Evolutionary conservation across 108 stramenopile species (phyloP).

Genomic region (Nitzschia sp.): DNA sequence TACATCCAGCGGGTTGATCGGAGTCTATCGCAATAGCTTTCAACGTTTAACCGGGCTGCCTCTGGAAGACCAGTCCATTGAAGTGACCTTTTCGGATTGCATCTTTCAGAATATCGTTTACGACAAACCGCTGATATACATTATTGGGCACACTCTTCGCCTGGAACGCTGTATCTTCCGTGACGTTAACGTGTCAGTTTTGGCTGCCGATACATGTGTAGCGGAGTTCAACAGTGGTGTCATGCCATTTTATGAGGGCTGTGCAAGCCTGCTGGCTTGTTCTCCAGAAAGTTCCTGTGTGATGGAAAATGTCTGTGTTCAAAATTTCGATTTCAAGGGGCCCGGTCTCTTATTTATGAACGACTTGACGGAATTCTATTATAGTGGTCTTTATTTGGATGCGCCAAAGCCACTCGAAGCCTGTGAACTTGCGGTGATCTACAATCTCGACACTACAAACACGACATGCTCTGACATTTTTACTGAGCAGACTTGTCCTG

Average conservation of each 20-base stretch:
- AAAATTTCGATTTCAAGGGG: neutral
- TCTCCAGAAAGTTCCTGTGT: neutral
- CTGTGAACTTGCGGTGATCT: neutral
- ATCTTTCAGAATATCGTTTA: slow-evolving; percentile 13
- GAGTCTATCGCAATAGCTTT: neutral
- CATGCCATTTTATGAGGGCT: neutral
- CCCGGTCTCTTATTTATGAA: neutral
- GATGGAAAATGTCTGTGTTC: neutral
- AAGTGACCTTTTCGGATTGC: slow-evolving; percentile 15
- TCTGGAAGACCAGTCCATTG: neutral
- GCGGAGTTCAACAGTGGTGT: neutral
- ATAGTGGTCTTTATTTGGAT: neutral
- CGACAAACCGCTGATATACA: slow-evolving; percentile 1
- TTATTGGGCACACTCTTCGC: neutral
- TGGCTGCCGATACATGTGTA: neutral
- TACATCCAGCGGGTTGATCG: slow-evolving; percentile 1
- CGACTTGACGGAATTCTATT: neutral
- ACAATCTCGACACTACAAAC: neutral
- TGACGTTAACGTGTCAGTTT: neutral
- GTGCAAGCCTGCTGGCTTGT: neutral
- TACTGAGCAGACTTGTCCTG: neutral
- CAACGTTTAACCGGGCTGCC: neutral
- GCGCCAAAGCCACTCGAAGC: neutral
- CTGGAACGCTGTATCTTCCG: slow-evolving; percentile 8
- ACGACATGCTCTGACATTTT: neutral